These are phyloP conservation scores for Delitschia confertaspora DNA, from an alignment of 495 filamentous ascomycete genomes.

Conservation along the genomic window DNA sequence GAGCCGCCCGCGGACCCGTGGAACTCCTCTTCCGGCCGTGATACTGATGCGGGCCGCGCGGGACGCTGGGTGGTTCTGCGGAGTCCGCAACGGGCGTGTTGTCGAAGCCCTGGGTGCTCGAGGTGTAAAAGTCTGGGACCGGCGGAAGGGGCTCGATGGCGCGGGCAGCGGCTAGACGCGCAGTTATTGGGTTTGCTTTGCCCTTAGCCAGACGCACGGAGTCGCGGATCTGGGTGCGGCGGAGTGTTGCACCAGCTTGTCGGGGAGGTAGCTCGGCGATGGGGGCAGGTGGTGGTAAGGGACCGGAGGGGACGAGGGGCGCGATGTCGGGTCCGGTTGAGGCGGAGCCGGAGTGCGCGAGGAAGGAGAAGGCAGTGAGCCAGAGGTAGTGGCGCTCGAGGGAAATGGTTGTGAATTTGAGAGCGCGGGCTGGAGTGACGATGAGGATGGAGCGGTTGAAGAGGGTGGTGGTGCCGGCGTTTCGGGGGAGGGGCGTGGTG, in stretches of 20 bases:
- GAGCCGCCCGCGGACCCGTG: slow-evolving; percentile 60
- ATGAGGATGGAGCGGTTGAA: slow-evolving; percentile 96
- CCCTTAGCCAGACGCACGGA: slow-evolving; percentile 85
- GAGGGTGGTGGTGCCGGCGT: slow-evolving; percentile 43
- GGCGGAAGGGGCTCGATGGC: slow-evolving; percentile 31
- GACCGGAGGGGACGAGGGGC: slow-evolving; percentile 18
- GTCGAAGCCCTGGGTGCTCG: slow-evolving; percentile 7
- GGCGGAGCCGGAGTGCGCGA: slow-evolving; percentile 77
- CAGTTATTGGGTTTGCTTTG: slow-evolving; percentile 46
- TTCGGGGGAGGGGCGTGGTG: slow-evolving; percentile 78
- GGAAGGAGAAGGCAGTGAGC: slow-evolving; percentile 87
- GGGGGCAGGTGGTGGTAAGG: slow-evolving; percentile 24
- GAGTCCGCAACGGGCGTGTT: slow-evolving; percentile 22
- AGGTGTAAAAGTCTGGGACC: slow-evolving; percentile 21
- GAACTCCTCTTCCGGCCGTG: slow-evolving; percentile 80
- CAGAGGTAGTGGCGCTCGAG: slow-evolving; percentile 89
- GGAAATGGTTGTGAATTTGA: slow-evolving; percentile 85
- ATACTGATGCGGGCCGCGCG: slow-evolving; percentile 58
- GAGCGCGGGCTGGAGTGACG: slow-evolving; percentile 80
- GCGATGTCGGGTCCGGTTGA: too few species aligned
- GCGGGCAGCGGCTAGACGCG: slow-evolving; percentile 23
- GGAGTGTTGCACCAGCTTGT: slow-evolving; percentile 30
- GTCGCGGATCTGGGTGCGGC: slow-evolving; percentile 68
- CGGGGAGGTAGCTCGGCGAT: slow-evolving; percentile 10
- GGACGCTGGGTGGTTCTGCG: slow-evolving; percentile 74